phyloP scores from a whole-genome alignment of 1,284 basidiomycete genomes.

The Pseudozyma sp. region DNA sequence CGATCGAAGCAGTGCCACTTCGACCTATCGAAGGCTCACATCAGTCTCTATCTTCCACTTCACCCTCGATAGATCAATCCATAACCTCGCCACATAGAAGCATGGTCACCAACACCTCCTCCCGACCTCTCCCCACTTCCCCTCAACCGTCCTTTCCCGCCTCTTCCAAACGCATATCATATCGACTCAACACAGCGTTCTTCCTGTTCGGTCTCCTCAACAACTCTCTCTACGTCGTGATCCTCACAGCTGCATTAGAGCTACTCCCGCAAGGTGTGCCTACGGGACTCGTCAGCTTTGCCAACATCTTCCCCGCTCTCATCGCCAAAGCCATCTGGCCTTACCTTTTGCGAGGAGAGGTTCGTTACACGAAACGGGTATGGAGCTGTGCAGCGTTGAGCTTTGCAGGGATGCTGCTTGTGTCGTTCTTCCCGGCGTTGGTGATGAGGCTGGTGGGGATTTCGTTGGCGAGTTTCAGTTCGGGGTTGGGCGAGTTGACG shows the following conservation, averaged over 20 bases:
- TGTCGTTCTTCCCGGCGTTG: slow-evolving; percentile 80
- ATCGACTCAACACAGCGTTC: slow-evolving; percentile 56
- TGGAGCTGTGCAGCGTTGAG: slow-evolving; percentile 69
- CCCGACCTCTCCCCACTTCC: background rate
- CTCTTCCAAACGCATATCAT: slow-evolving; percentile 15
- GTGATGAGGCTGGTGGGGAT: slow-evolving; percentile 85
- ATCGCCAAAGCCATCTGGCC: slow-evolving; percentile 91
- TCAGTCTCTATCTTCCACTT: background rate
- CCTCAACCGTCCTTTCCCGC: background rate
- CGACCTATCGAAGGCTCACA: slow-evolving; percentile 17
- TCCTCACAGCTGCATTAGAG: slow-evolving; percentile 93
- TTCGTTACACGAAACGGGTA: slow-evolving; percentile 56
- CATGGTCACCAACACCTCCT: slow-evolving; percentile 7
- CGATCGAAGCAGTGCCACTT: slow-evolving; percentile 22
- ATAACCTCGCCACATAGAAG: background rate
- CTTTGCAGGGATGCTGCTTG: slow-evolving; percentile 71
- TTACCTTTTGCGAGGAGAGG: slow-evolving; percentile 71
- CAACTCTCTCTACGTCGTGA: slow-evolving; percentile 82
- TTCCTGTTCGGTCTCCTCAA: slow-evolving; percentile 69
- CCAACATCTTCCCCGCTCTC: slow-evolving; percentile 70
- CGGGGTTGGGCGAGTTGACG: slow-evolving; percentile 93
- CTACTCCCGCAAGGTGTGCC: slow-evolving; percentile 77
- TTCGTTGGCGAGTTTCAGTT: slow-evolving; percentile 87
- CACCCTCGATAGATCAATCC: background rate
- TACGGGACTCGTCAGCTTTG: slow-evolving; percentile 86